Conservation (phyloP, 2,329 filamentous ascomycete species). For the Didymella pinodella region DNA sequence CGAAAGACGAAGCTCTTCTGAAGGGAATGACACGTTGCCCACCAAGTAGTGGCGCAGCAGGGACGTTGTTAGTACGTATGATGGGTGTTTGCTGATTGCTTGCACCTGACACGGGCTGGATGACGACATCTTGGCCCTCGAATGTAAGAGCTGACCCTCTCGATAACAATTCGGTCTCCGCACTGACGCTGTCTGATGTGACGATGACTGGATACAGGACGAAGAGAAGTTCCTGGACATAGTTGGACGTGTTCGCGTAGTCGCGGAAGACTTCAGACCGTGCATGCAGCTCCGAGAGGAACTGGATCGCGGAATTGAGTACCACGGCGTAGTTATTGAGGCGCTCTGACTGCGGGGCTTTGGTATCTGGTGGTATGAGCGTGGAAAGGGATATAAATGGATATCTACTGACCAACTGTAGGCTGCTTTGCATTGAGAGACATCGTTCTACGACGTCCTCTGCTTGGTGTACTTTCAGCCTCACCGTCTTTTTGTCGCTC, state of each 20-base stretch:
- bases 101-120: slow-evolving; percentile 74
- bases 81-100: slow-evolving; percentile 67
- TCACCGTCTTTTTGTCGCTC: slow-evolving; percentile 28
- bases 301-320: slow-evolving; percentile 78
- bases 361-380: slow-evolving; percentile 42
- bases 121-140: slow-evolving; percentile 83
- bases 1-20: slow-evolving; percentile 86
- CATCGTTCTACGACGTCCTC: slow-evolving; percentile 68
- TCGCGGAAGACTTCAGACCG: slow-evolving; percentile 81
- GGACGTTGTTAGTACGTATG: slow-evolving; percentile 73
- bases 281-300: slow-evolving; percentile 79
- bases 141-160: slow-evolving; percentile 82
- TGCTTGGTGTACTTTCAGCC: slow-evolving; percentile 35
- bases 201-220: slow-evolving; percentile 89
- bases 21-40: slow-evolving; percentile 67
- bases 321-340: slow-evolving; percentile 68
- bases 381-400: not conserved
- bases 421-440: slow-evolving; percentile 67
- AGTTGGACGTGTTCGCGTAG: slow-evolving; percentile 80
- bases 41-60: slow-evolving; percentile 42
- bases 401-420: slow-evolving; percentile 37
- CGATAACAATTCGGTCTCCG: slow-evolving; percentile 87
- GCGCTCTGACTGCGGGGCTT: slow-evolving; percentile 45
- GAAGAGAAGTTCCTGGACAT: slow-evolving; percentile 78
- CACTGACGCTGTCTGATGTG: slow-evolving; percentile 80